Evolutionary conservation across 352 stramenopile species (phyloP).

Genomic region (Aphanomyces invadans): DNA sequence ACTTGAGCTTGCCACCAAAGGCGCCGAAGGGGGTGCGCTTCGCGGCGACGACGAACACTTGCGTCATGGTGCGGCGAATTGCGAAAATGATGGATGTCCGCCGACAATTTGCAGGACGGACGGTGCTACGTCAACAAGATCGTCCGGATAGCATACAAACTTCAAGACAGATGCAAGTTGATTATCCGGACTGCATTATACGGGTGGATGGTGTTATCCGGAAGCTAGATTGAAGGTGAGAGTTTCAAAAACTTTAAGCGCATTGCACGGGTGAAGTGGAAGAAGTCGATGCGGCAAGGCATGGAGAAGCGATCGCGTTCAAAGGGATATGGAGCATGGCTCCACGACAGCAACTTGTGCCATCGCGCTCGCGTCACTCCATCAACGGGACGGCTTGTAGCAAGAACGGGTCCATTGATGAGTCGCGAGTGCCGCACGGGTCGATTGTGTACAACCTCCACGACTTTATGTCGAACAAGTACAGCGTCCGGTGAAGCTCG

Average conservation of each 20-base stretch:
- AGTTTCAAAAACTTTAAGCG: no score
- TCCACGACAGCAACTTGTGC: no score
- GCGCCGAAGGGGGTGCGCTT: constrained; percentile 94
- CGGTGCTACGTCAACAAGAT: neutral
- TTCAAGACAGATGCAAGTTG: no score
- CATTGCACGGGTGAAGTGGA: no score
- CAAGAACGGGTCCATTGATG: neutral
- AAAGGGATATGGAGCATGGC: no score
- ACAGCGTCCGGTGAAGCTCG: neutral
- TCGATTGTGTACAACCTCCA: constrained; percentile 10
- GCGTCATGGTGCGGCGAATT: constrained; percentile 29
- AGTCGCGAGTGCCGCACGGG: neutral
- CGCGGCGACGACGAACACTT: constrained; percentile 93
- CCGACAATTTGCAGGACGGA: neutral
- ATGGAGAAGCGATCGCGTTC: no score
- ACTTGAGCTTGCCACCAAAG: constrained; percentile 93
- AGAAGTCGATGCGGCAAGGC: no score
- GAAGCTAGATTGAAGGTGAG: neutral
- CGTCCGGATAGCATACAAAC: neutral
- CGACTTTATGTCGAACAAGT: constrained; percentile 23
- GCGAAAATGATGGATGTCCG: neutral
- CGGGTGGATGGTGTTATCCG: neutral
- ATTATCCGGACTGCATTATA: neutral
- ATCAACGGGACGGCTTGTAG: neutral
- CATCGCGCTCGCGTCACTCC: no score